Evolutionary conservation across 306 rosid genomes (phyloP).

Genomic region (Cicer yamashitae): DNA sequence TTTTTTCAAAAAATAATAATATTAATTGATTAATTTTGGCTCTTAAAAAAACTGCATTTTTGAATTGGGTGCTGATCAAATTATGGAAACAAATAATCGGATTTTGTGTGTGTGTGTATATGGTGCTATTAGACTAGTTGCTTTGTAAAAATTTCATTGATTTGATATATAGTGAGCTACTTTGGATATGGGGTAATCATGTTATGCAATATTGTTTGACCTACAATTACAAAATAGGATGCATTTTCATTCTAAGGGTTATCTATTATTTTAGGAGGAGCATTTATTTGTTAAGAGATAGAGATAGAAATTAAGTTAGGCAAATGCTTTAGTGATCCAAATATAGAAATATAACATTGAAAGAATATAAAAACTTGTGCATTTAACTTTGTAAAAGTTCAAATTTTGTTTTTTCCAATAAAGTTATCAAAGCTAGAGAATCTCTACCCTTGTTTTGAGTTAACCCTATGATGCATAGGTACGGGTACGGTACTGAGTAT

Average conservation of each 20-base stretch:
- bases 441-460: no score
- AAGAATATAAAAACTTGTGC: no score
- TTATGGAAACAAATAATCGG: not conserved
- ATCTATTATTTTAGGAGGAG: not conserved
- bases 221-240: not conserved
- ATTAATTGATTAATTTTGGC: not conserved
- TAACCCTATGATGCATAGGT: no score
- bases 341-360: no score
- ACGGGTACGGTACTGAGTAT: no score
- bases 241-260: constrained; percentile 8
- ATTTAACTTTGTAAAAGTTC: no score
- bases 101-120: no score
- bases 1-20: not conserved
- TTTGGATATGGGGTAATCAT: not conserved
- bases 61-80: not conserved
- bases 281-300: not conserved
- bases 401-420: no score
- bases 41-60: not conserved
- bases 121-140: not conserved
- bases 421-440: no score
- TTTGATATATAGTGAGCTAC: not conserved
- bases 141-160: not conserved
- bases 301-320: no score
- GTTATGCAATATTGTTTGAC: not conserved
- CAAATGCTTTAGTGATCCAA: no score